Base-by-base conservation (phyloP, 2,329 filamentous ascomycete genomes). In the Beauveria pseudobassiana region DNA sequence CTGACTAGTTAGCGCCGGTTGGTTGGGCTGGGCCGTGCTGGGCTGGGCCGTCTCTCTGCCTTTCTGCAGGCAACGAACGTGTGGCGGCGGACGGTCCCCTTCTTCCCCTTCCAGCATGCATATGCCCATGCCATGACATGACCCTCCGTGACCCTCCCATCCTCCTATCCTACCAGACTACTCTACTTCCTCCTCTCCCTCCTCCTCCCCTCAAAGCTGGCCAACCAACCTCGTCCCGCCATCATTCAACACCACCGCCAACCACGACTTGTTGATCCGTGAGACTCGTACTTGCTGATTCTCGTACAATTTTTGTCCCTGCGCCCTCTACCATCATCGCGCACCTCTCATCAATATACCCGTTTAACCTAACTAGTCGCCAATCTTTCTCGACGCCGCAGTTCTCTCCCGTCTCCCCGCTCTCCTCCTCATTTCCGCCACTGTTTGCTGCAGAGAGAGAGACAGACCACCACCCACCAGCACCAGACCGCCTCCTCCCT, bases 361-460 rank as follows among this genome's bases (percentile, higher is more conserved):
- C 26, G 24, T 28, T 1, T 18, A 7, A 30, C 28, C 26, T 3
- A 24, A 12, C 49, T 51, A 16, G 52, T 28, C 40, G 56, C 56
- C 16, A 42, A 42, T 16, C 56, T 42, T 43, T 50, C n/a, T 26
- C 28, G 24, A 10, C 22, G 38, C 40, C 20, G 38, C 42, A 24
- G 18, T 20, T 18, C 24, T 30, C 56, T 48, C 56, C 48, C 56
- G 56, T 24, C 50, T 26, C 30, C 30, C 38, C 45, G 42, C 43
- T 56, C 42, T 46, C 54, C 24, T 51, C 56, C 26, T 59, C 56
- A 51, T 59, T 59, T 59, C 56, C 56, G 48, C 46, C 48, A 52
- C 54, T 24, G 54, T 57, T 57, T 24, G 34, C 42, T 57, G 40
- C 34, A 28, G n/a, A 52, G 22, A 34, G 20, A 45, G 20, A 43